Base-by-base conservation (phyloP, 768 basidiomycete species). In the Auriculariales sp. region DNA sequence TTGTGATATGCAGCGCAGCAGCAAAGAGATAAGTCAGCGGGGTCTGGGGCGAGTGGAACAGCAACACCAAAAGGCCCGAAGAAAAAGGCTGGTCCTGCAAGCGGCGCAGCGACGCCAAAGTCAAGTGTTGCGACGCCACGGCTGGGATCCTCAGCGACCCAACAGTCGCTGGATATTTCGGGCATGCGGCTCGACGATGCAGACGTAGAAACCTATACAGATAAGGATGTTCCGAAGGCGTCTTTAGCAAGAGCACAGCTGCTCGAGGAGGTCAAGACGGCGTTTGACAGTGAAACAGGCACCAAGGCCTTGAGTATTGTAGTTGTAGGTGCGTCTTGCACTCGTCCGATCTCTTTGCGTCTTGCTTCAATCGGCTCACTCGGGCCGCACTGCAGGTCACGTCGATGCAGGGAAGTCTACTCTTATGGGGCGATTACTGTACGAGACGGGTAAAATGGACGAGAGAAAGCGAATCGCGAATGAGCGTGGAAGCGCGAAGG, bases 341-440 rank as follows among this genome's bases (percentile, higher is more conserved):
- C 6, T 17, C 4, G n/a, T 14, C 46, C n/a, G 22, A 15, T 31
- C 14, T 27, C 29, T 25, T 5, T 4, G 19, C 5, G 25, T 12
- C 49, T 14, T 6, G n/a, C 17, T 10, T 46, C 14, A 47, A 15
- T 25, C n/a, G 7, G 28, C 33, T 33, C 3, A 17, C 15, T 27
- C 35, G 17, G 34, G 12, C 12, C 34, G 31, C 32, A 53, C 24
- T 29, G 3, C 56, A 97, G 94, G 95, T 32, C 95, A 99, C 59
- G 95, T 99, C 53, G 95, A 99, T 66, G 95, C 95, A 15, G 95
- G 95, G 24, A 99, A 99, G 64, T 95, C 92, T 3, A 99, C 95
- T 1, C 67, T 99, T 25, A 97, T 98, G 90, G 95, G 95, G 1
- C 73, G 94, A 49, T 59, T 99, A 52, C 59, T 98, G 47, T 97